Base-by-base conservation (phyloP, 345 rosid genomes). In the Lumnitzera racemosa region DNA sequence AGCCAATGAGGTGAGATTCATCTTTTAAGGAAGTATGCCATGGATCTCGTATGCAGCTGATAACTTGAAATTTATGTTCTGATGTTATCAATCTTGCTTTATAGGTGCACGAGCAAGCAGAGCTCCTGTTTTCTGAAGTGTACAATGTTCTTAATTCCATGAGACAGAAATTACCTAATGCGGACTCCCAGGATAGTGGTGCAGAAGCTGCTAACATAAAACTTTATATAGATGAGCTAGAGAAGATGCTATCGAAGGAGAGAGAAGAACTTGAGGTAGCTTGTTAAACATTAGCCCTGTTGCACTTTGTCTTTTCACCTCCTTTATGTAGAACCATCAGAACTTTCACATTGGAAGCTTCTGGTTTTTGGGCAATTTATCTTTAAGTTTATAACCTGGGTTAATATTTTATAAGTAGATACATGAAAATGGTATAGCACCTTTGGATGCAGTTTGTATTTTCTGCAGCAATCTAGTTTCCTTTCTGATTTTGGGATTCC, bases 211-310 rank as follows among this genome's bases (percentile, higher is more conserved):
- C 70, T 16, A 75, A 83, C 58, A 57, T 58, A 23, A 79, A 72
- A 66, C 64, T 72, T 56, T 67, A 54, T 49, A 67, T 84, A 48
- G 76, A 74, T 61, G 90, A 84, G 71, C 81, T 86, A 73, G 85
- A 84, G 76, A 68, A 46, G 61, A 74, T 77, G 70, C 81, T 86
- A 53, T 81, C 84, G 61, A 80, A 79, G 64, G 87, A 85, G 72
- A 88, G 74, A 76, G 77, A 62, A 63, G 99, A 88, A 69, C 77
- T 86, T 72, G 81, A 86, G 99, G 99, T 90, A 77, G 60, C 29
- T 67, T 17, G 20, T 58, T 25, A 24, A 52, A 23, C 53, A 46
- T 41, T 25, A 36, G 11, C 11, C 11, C 0, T 62, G 48, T 51
- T 11, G 23, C 27, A 25, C 24, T 58, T 53, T 59, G 49, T 9